Conservation (phyloP, 805 yeast genomes). For the Kodamaea laetipori region DNA sequence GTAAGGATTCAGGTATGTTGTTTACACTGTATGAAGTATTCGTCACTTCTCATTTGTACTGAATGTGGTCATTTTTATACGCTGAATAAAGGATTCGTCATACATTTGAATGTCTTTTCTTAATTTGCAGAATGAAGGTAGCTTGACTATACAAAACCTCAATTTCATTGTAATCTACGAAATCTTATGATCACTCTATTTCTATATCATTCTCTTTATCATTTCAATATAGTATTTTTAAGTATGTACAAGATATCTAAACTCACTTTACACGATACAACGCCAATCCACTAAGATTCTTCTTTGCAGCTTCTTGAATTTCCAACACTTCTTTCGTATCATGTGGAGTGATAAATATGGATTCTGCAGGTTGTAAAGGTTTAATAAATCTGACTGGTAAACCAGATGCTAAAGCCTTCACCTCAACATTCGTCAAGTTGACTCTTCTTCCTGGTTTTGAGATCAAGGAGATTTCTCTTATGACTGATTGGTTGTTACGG, state of each 20-base stretch:
- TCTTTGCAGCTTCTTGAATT: constrained; percentile 82
- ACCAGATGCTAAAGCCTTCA: constrained; percentile 76
- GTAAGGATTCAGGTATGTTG: constrained; percentile 14
- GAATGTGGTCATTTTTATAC: too few species aligned
- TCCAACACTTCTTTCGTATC: constrained; percentile 58
- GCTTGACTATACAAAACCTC: too few species aligned
- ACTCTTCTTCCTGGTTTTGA: constrained; percentile 86
- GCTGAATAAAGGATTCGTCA: too few species aligned
- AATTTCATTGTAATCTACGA: too few species aligned
- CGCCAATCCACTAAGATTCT: constrained; percentile 71
- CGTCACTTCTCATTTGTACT: too few species aligned
- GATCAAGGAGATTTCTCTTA: constrained; percentile 68
- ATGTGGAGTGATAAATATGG: constrained; percentile 62
- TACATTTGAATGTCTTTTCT: too few species aligned
- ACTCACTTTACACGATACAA: constrained; percentile 69
- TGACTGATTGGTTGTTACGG: constrained; percentile 74
- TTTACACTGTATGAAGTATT: too few species aligned
- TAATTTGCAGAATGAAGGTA: too few species aligned
- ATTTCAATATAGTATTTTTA: too few species aligned
- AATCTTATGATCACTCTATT: too few species aligned
- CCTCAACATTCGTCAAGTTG: constrained; percentile 59
- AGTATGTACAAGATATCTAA: constrained; percentile 8
- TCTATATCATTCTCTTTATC: too few species aligned
- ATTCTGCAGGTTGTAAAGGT: constrained; percentile 89
- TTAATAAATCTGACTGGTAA: constrained; percentile 68